These are phyloP conservation scores for Misopates orontium DNA, from an alignment of 257 asterid species.

Conservation along the genomic window DNA sequence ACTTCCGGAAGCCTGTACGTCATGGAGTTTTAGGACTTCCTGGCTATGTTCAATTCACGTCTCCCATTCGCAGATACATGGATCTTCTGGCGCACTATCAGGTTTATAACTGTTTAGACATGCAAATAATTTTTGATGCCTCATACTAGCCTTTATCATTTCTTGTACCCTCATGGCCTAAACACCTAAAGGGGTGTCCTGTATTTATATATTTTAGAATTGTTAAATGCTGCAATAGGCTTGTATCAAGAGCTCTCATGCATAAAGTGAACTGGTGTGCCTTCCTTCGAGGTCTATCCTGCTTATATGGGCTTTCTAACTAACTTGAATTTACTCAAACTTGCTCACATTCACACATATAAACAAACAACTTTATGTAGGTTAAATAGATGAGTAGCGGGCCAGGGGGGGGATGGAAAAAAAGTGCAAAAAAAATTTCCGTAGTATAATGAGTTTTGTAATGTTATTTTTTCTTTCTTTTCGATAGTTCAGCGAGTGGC, in stretches of 20 bases:
- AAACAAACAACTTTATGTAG: no score
- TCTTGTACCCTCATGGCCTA: slow-evolving; percentile 3
- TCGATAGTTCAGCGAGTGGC: no score
- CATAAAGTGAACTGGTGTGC: neutral
- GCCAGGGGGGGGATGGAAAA: no score
- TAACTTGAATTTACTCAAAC: neutral
- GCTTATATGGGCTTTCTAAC: slow-evolving; percentile 8
- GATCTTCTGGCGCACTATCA: slow-evolving; percentile 96
- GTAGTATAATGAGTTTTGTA: no score
- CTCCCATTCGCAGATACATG: slow-evolving; percentile 96
- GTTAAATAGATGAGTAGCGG: no score
- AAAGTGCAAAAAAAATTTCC: no score
- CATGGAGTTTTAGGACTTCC: slow-evolving; percentile 96
- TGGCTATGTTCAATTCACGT: slow-evolving; percentile 96
- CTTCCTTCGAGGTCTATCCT: neutral
- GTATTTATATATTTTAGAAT: neutral
- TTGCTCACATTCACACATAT: neutral
- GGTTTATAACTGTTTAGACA: slow-evolving; percentile 38
- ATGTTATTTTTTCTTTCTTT: no score
- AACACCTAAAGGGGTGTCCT: slow-evolving; percentile 9
- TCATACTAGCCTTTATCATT: slow-evolving; percentile 9
- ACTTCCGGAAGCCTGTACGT: slow-evolving; percentile 88
- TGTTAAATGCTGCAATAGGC: neutral
- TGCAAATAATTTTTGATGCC: slow-evolving; percentile 17
- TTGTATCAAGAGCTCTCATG: neutral